These are phyloP conservation scores for Coemansia sp. DNA, from an alignment of 192 early-diverging fungal species.

Conservation along the genomic window DNA sequence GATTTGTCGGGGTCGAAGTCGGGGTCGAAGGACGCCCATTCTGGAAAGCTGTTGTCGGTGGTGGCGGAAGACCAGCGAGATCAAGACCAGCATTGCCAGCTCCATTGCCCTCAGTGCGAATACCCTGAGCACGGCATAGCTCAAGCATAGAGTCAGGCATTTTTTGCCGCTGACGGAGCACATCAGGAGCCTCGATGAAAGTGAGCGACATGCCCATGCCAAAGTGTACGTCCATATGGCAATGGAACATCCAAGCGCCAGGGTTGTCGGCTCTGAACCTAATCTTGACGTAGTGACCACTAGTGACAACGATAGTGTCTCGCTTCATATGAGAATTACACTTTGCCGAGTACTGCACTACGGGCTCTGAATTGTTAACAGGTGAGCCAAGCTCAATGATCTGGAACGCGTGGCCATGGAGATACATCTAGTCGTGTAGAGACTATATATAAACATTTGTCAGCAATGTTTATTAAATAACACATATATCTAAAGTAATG, in stretches of 20 bases:
- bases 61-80: constrained; percentile 56
- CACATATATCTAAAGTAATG: no score
- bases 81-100: constrained; percentile 69
- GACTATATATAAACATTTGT: no score
- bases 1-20: no score
- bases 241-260: constrained; percentile 82
- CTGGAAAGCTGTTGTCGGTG: constrained; percentile 18
- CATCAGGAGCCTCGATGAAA: constrained; percentile 73
- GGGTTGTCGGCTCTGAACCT: constrained; percentile 79
- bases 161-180: constrained; percentile 44
- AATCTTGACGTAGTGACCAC: constrained; percentile 63
- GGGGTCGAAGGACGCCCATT: no score
- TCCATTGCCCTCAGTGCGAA: constrained; percentile 68
- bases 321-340: constrained; percentile 56
- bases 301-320: constrained; percentile 70
- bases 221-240: constrained; percentile 65
- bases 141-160: constrained; percentile 55
- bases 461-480: no score
- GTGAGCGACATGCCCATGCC: constrained; percentile 69
- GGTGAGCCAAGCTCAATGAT: constrained; percentile 63
- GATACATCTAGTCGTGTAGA: no score
- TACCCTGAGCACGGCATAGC: constrained; percentile 63
- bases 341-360: background rate
- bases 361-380: background rate
- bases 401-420: constrained; percentile 82